Conservation (phyloP, 768 basidiomycete species). For the Russula ochroleuca region DNA sequence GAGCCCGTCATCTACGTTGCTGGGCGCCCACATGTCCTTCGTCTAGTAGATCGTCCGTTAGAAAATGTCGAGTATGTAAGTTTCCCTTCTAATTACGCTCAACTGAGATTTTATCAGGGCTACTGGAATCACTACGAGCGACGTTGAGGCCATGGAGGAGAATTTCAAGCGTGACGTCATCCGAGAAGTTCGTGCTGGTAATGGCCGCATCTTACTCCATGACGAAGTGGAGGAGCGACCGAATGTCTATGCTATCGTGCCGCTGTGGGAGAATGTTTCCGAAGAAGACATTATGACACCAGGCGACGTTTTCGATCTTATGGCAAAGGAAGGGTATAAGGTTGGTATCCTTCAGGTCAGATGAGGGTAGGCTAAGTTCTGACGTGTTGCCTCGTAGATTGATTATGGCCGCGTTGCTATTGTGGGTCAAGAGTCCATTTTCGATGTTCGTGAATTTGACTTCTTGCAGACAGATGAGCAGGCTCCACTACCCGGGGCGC, state of each 20-base stretch:
- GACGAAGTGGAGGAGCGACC: constrained; percentile 94
- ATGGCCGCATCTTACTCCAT: constrained; percentile 83
- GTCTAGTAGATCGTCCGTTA: constrained; percentile 79
- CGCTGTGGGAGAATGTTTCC: constrained; percentile 87
- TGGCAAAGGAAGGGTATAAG: constrained; percentile 71
- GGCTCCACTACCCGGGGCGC: constrained; percentile 85
- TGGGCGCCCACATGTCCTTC: constrained; percentile 84
- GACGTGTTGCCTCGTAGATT: constrained; percentile 45
- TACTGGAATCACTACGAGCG: constrained; percentile 85
- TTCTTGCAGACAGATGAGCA: constrained; percentile 87
- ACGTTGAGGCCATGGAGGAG: constrained; percentile 89
- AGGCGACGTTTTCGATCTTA: constrained; percentile 71
- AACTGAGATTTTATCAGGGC: constrained; percentile 47
- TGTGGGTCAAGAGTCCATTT: constrained; percentile 43
- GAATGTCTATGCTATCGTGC: constrained; percentile 85
- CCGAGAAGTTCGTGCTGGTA: constrained; percentile 63
- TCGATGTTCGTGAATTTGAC: background rate
- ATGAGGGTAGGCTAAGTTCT: background rate
- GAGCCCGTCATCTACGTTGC: constrained; percentile 92
- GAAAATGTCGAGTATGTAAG: constrained; percentile 86
- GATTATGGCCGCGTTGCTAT: constrained; percentile 89
- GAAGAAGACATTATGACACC: constrained; percentile 86
- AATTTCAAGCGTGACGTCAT: constrained; percentile 85
- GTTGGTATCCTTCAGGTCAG: constrained; percentile 36
- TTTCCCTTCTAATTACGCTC: background rate